A percentile compares a stretch with the other conserved stretches of the same genome.
phyloP scores from a whole-genome alignment of 2,329 filamentous ascomycete species.

The Ceratocystiopsis minuta region DNA sequence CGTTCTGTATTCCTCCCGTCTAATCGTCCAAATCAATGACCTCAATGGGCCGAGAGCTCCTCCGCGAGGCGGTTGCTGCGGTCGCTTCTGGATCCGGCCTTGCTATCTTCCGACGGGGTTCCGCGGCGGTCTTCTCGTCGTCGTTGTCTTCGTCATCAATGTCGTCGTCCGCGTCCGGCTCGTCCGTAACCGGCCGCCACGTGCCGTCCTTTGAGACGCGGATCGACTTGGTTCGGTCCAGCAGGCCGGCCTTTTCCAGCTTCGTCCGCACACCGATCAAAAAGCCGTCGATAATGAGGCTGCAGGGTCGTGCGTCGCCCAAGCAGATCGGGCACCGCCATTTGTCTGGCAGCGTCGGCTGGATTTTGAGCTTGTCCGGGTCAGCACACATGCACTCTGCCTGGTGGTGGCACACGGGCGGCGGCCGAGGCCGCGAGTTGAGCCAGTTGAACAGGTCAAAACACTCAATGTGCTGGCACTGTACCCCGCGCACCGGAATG shows the following conservation, averaged over 20 bases:
- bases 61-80: no score
- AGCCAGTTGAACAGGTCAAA: conserved; percentile 82
- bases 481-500: conserved; percentile 49
- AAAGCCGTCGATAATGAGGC: conserved; percentile 57
- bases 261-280: conserved; percentile 41
- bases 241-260: conserved; percentile 29
- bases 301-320: conserved; percentile 55
- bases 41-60: no score
- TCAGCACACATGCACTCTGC: conserved; percentile 18
- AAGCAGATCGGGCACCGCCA: conserved; percentile 82
- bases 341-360: conserved; percentile 43
- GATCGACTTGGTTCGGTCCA: conserved; percentile 37
- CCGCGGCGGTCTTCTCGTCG: not conserved
- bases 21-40: no score
- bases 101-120: not conserved
- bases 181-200: conserved; percentile 33
- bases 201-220: conserved; percentile 43
- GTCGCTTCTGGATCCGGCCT: no score
- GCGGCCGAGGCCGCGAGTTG: conserved; percentile 37
- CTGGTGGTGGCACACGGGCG: conserved; percentile 18
- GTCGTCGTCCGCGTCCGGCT: conserved; percentile 12
- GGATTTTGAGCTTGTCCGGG: conserved; percentile 11
- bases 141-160: conserved; percentile 7
- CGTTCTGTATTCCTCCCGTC: no score
- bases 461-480: conserved; percentile 66